Evolutionary conservation across 1,284 basidiomycete species (phyloP).

Genomic region (Naganishia sp.): DNA sequence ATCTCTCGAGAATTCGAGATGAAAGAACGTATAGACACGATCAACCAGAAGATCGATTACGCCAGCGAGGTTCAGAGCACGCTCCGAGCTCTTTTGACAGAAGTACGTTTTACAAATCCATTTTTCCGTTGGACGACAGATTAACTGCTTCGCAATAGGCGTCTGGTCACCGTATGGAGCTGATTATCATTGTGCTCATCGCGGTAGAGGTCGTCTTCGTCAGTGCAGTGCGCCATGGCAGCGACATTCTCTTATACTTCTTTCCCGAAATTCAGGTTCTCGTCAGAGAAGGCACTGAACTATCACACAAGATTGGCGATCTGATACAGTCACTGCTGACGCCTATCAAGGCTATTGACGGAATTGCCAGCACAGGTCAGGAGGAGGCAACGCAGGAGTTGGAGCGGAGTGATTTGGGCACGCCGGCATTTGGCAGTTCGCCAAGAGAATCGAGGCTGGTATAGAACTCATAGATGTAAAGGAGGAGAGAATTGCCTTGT

Average conservation of each 20-base stretch:
- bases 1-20: constrained; percentile 80
- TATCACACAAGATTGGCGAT: constrained; percentile 36
- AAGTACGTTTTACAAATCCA: constrained; percentile 56
- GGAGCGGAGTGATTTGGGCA: background rate
- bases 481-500: background rate
- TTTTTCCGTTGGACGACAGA: background rate
- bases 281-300: constrained; percentile 41
- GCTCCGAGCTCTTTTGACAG: constrained; percentile 72
- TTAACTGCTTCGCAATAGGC: constrained; percentile 58
- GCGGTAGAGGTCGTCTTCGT: constrained; percentile 87
- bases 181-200: constrained; percentile 85
- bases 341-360: constrained; percentile 14
- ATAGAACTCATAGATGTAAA: constrained; percentile 1
- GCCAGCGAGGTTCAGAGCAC: constrained; percentile 70
- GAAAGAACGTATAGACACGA: constrained; percentile 69
- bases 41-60: constrained; percentile 91
- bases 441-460: constrained; percentile 7
- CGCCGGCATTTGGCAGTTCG: background rate
- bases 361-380: background rate
- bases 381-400: background rate
- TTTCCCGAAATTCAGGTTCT: constrained; percentile 33
- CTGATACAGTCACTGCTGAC: constrained; percentile 20
- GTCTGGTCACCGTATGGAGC: constrained; percentile 82
- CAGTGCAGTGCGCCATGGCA: constrained; percentile 46
- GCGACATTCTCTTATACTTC: background rate